Evolutionary conservation across 768 basidiomycete genomes (phyloP).

Genomic region (Pisolithus sp.): DNA sequence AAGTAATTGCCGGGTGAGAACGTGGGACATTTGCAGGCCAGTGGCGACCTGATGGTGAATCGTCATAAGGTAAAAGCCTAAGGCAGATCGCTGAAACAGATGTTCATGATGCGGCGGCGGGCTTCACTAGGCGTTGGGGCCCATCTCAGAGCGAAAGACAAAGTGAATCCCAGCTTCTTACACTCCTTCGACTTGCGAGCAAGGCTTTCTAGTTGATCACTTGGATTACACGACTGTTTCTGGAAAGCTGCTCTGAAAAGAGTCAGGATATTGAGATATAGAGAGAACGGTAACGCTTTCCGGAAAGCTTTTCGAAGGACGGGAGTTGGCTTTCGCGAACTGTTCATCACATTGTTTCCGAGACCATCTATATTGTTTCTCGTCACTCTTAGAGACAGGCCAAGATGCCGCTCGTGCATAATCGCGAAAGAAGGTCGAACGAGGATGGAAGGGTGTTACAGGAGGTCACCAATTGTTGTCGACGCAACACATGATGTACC

Average conservation of each 20-base stretch:
- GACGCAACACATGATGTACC: slow-evolving; percentile 65
- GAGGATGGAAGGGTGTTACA: background rate
- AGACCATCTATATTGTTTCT: slow-evolving; percentile 20
- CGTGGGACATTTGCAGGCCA: slow-evolving; percentile 8
- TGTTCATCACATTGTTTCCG: slow-evolving; percentile 14
- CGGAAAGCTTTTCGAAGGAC: slow-evolving; percentile 33
- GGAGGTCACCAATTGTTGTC: slow-evolving; percentile 47
- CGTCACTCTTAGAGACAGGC: slow-evolving; percentile 19
- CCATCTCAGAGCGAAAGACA: slow-evolving; percentile 66
- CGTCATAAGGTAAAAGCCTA: slow-evolving; percentile 49
- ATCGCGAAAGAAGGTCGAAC: slow-evolving; percentile 23
- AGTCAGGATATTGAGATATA: slow-evolving; percentile 58
- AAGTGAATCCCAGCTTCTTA: slow-evolving; percentile 8
- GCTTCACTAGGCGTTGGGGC: slow-evolving; percentile 53
- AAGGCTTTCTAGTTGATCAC: slow-evolving; percentile 28
- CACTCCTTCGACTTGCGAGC: slow-evolving; percentile 19
- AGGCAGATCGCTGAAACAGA: slow-evolving; percentile 57
- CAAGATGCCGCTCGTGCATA: slow-evolving; percentile 14
- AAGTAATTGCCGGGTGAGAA: slow-evolving; percentile 25
- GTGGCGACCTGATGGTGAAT: slow-evolving; percentile 23
- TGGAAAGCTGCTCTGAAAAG: slow-evolving; percentile 45
- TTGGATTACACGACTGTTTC: slow-evolving; percentile 39
- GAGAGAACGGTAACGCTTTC: slow-evolving; percentile 52
- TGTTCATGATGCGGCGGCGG: slow-evolving; percentile 60
- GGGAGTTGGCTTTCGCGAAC: slow-evolving; percentile 25